Conservation (phyloP, 192 early-diverging fungal genomes). For the Dissophora globulifera region DNA sequence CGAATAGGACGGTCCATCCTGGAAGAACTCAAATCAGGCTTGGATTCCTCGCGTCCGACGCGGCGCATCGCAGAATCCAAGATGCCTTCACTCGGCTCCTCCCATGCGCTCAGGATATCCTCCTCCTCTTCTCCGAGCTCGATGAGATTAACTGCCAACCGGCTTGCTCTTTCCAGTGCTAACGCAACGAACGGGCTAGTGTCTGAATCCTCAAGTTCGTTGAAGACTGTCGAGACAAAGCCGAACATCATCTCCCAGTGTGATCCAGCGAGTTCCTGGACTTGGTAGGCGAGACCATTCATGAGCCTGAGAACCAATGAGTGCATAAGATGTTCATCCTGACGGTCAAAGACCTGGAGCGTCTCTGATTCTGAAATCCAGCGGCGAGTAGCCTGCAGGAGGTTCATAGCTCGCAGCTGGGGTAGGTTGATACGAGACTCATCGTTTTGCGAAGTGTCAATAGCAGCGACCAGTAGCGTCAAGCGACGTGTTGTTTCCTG, state of each 20-base stretch:
- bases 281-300: slow-evolving; percentile 33
- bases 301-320: slow-evolving; percentile 49
- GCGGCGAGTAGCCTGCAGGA: slow-evolving; percentile 53
- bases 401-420: slow-evolving; percentile 46
- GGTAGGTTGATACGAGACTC: slow-evolving; percentile 36
- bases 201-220: slow-evolving; percentile 7
- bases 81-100: slow-evolving; percentile 39
- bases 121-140: slow-evolving; percentile 42
- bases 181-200: slow-evolving; percentile 2
- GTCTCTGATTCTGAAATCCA: slow-evolving; percentile 47
- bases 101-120: slow-evolving; percentile 45
- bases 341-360: slow-evolving; percentile 10
- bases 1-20: slow-evolving; percentile 50
- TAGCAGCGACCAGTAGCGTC: slow-evolving; percentile 21
- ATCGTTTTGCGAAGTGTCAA: background rate
- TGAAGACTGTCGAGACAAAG: slow-evolving; percentile 7
- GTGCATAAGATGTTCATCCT: slow-evolving; percentile 20
- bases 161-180: slow-evolving; percentile 21
- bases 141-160: slow-evolving; percentile 26
- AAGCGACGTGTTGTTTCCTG: slow-evolving; percentile 22
- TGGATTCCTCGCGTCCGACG: slow-evolving; percentile 19
- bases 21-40: background rate
- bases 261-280: slow-evolving; percentile 57
- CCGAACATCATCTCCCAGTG: slow-evolving; percentile 61
- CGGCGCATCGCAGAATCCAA: slow-evolving; percentile 27